Percentiles rank a stretch among this genome's conserved stretches.
These are phyloP conservation scores for Nyssa sinensis DNA, from an alignment of 148 eudicot species.

Conservation along the genomic window DNA sequence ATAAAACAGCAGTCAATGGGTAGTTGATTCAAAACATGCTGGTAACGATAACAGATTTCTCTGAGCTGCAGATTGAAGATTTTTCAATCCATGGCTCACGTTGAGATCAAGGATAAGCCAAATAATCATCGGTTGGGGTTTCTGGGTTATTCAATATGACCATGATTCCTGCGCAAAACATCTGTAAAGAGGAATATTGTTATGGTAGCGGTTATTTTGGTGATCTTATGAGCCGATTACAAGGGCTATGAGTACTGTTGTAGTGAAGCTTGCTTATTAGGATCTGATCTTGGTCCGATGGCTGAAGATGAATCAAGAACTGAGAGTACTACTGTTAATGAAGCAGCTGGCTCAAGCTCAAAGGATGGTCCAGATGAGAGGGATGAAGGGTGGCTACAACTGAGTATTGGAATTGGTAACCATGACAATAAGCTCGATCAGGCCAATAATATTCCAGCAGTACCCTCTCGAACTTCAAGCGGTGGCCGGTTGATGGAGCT, in stretches of 20 bases:
- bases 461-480: no score
- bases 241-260: slow-evolving; percentile 22
- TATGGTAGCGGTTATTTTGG: slow-evolving; percentile 15
- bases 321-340: slow-evolving; percentile 24
- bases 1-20: slow-evolving; percentile 26
- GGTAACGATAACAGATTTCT: no score
- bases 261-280: no score
- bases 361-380: slow-evolving; percentile 25
- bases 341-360: slow-evolving; percentile 27
- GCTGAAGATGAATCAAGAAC: slow-evolving; percentile 44
- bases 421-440: background rate
- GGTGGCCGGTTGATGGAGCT: slow-evolving; percentile 34
- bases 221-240: slow-evolving; percentile 23
- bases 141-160: slow-evolving; percentile 40
- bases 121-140: background rate
- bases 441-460: slow-evolving; percentile 10
- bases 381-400: slow-evolving; percentile 60
- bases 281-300: slow-evolving; percentile 21
- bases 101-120: background rate
- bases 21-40: slow-evolving; percentile 7
- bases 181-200: slow-evolving; percentile 17
- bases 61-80: background rate
- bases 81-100: no score
- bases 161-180: slow-evolving; percentile 43
- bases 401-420: slow-evolving; percentile 46